These are phyloP conservation scores for Chlamydomonas schloesseri DNA, from an alignment of 139 green algal genomes.

Conservation along the genomic window DNA sequence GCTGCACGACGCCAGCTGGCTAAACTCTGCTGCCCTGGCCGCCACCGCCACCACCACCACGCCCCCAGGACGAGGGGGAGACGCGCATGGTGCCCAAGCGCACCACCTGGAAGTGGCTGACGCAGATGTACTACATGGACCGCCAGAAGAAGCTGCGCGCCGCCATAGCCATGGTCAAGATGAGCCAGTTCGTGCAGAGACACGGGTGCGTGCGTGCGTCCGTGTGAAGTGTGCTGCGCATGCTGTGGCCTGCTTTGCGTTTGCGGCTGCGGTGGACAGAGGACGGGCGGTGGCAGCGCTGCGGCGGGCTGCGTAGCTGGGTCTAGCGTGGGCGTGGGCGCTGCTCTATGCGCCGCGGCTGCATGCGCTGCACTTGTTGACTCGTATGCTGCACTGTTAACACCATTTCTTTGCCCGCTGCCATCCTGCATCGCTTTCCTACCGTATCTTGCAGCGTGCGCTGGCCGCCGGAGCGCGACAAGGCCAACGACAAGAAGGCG, in stretches of 20 bases:
- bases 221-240: no score
- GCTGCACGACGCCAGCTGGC: no score
- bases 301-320: no score
- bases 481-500: background rate
- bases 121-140: slow-evolving; percentile 30
- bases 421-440: no score
- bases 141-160: slow-evolving; percentile 17
- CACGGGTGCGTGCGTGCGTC: slow-evolving; percentile 31
- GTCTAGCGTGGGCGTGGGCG: background rate
- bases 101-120: slow-evolving; percentile 27
- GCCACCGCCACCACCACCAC: no score
- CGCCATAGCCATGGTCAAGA: slow-evolving; percentile 44
- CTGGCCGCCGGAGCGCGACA: slow-evolving; percentile 32
- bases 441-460: slow-evolving; percentile 18
- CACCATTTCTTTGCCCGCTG: no score
- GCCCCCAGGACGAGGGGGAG: slow-evolving; percentile 13
- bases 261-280: background rate
- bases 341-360: no score
- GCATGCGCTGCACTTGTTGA: no score
- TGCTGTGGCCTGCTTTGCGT: background rate
- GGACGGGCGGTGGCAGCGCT: no score
- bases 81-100: slow-evolving; percentile 37
- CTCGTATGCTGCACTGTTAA: no score
- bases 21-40: no score
- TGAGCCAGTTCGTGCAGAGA: slow-evolving; percentile 37